Evolutionary conservation across 2,329 filamentous ascomycete species (phyloP), one percentile per base, ranked within the genome.

Genomic region (Fusarium oligoseptatum): DNA sequence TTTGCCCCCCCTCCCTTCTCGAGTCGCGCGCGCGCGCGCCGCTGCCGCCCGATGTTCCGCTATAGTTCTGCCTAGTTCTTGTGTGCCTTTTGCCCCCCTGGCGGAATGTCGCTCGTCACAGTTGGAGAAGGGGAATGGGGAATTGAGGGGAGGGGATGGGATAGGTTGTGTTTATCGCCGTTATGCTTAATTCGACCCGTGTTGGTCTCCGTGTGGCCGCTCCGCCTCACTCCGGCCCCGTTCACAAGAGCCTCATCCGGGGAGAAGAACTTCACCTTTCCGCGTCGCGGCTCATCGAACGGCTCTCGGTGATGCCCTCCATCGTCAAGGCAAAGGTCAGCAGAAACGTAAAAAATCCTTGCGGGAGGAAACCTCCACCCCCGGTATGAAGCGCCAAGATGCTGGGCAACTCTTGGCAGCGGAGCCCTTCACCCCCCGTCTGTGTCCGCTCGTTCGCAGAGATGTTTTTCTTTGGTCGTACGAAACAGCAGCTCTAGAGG

Each of bases 321-420:
- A 64, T 60, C 20, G 12, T 60, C 60, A n/a, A 71, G 58, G 34
- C 39, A 62, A 64, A 55, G 48, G 65, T 66, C 70, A 72, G 70
- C 64, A 64, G 5, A 14, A 34, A 6, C n/a, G n/a, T 6, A 36
- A 15, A n/a, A 10, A 34, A 55, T 52, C 32, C 41, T 37, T 64
- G 45, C 48, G 5, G 24, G 29, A 27, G 17, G 6, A 14, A n/a
- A 29, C 5, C 55, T 55, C 34, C 72, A 62, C 32, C 48, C 43
- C 64, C 27, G 29, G 37, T 62, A 29, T 63, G 61, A 72, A 20
- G 14, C 64, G 74, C 74, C 74, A 76, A 76, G 74, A 67, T 61
- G 60, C 72, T 63, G 20, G 69, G 67, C 64, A 48, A 62, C 4
- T n/a, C 74, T 76, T 76, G 74, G 74, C 74, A 75, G 69, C 66